Base-by-base conservation (phyloP, 306 rosid genomes). In the Fagus crenata region DNA sequence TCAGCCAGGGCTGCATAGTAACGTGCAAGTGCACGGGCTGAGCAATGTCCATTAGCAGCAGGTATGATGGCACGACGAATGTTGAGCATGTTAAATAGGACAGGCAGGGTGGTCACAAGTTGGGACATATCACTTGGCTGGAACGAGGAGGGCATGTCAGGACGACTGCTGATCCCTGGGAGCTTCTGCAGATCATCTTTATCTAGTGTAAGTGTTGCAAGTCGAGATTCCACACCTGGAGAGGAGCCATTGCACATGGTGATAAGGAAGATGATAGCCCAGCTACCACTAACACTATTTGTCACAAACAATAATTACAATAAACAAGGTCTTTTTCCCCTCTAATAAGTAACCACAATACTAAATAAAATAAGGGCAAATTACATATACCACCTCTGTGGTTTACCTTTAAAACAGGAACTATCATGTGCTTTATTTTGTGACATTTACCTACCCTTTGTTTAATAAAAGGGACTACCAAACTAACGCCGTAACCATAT, bases 11-110 rank as follows among this genome's bases (percentile, higher is more conserved):
- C 87, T 73, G 99, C 99, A 75, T 96, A 96, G 58, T 91, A 96
- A 33, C 99, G 93, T 39, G 98, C 98, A 49, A 96, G 96, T 56
- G 99, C 99, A 37, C 98, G 93, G 35, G 98, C 99, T 67, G 99
- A 89, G 87, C 90, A 71, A 75, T 96, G 99, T 56, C 98, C 98
- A 40, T 96, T 96, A 32, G 94, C 99, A 40, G 98, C 89, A 36
- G 99, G 99, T 84, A 96, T 91, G 75, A 90, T 89, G 64, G 97
- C 96, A 18, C 98, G 98, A 11, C 98, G 97, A 73, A 75, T 85
- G 49, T 91, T 80, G 40, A 92, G 88, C 82, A 87, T 84, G 75
- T 96, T 96, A 82, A 96, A 87, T 61, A 89, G 53, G 84, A 87
- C 67, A 40, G 94, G 89, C 49, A 92, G 4, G 35, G 80, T 15